Base-by-base conservation (phyloP, 2,329 filamentous ascomycete species). In the Ophiostoma piceae region DNA sequence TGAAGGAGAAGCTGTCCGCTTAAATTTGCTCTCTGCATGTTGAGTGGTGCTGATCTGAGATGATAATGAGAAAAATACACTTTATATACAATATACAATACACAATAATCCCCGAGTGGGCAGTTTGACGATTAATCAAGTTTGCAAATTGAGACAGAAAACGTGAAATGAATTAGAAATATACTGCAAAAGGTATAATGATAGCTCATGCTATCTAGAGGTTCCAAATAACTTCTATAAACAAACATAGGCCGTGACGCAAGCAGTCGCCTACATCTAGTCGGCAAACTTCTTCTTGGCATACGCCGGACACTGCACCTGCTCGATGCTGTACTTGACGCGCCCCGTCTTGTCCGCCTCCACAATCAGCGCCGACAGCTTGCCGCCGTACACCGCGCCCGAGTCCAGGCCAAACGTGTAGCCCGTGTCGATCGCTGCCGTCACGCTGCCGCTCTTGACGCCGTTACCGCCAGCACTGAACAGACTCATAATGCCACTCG, bases 351-450 rank as follows among this genome's bases (percentile, higher is more conserved):
- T 70, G 4, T 74, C 76, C 2, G 80, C 85, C 74, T 90, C 86
- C 47, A 97, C 86, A 2, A 97, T 83, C 71, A 97, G 79, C 1
- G 91, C 94, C 0, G 90, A 92, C 73, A 99, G 81, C 72, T 87
- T 83, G 1, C 88, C 88, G 12, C 93, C 94, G 72, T 85, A 86
- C 2, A 92, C 88, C 77, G 95, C 98, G 0, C 88, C 90, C 0
- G 90, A 91, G 78, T 98, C 95, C 66, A 98, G 82, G 0, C 95
- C 95, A 76, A 93, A 92, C 3, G 90, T 91, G 78, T 92, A 96
- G 79, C 22, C 90, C 79, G 74, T 74, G 65, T 75, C 73, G 43
- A 68, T 71, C 14, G 71, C 37, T 35, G 32, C n/a, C 32, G 32
- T 35, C 32, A 65, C 62, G 71, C 75, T 76, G 67, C 67, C 66